Conservation (phyloP, 495 filamentous ascomycete species). For the Neurospora discreta region DNA sequence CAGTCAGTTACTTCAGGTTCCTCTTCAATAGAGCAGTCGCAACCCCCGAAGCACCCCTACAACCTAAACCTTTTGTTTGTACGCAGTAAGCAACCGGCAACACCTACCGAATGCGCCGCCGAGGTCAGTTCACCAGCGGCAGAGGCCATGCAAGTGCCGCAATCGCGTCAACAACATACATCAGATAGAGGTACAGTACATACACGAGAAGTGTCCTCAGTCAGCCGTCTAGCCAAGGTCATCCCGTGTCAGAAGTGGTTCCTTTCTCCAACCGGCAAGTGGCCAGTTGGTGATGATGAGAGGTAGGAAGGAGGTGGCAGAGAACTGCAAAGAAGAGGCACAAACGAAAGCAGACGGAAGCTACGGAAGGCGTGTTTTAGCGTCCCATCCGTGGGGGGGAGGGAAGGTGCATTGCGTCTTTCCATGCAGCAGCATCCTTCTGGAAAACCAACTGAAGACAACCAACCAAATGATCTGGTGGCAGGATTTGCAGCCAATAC, state of each 20-base stretch:
- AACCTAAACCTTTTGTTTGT: neutral
- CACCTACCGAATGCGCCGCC: neutral
- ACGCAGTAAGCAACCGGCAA: neutral
- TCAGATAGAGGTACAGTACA: neutral
- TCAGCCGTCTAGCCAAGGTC: neutral
- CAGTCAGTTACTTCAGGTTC: neutral
- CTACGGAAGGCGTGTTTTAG: neutral
- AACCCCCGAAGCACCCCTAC: neutral
- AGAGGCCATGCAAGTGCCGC: neutral
- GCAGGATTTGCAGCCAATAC: too few species aligned
- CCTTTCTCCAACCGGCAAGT: neutral
- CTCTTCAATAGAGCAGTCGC: too few species aligned
- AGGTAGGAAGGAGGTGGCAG: neutral
- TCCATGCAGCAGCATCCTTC: neutral
- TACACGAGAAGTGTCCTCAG: neutral
- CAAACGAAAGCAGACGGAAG: neutral
- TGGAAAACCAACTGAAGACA: too few species aligned
- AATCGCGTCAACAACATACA: neutral
- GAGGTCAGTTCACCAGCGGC: neutral
- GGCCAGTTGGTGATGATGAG: neutral
- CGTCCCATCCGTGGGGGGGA: neutral
- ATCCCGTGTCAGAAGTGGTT: too few species aligned
- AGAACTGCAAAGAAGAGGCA: neutral
- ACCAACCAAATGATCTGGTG: neutral
- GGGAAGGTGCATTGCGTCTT: too few species aligned